phyloP scores from a whole-genome alignment of 2,329 filamentous ascomycete species.

The Chalara sp. region DNA sequence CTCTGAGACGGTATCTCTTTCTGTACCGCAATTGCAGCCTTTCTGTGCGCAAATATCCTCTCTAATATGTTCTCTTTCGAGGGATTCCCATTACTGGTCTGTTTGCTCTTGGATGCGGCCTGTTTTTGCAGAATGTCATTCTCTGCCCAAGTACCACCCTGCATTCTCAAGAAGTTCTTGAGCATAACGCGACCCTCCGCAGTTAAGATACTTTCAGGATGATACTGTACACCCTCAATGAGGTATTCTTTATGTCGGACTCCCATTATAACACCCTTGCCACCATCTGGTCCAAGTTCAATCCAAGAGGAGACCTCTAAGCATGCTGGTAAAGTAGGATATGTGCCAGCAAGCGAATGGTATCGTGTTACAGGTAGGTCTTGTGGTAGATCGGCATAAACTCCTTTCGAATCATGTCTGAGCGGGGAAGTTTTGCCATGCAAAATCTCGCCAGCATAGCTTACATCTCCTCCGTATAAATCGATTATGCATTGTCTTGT shows the following conservation, averaged over 20 bases:
- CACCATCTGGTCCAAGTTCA: constrained; percentile 63
- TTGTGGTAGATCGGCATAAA: constrained; percentile 76
- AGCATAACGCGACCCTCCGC: constrained; percentile 85
- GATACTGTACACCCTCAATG: constrained; percentile 96
- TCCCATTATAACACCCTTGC: constrained; percentile 89
- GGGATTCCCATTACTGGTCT: constrained; percentile 17
- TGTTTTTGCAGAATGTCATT: constrained; percentile 53
- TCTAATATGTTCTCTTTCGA: constrained; percentile 84
- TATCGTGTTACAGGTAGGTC: constrained; percentile 87
- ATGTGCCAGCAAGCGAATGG: constrained; percentile 90
- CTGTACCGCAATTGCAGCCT: constrained; percentile 68
- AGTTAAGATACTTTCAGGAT: constrained; percentile 94
- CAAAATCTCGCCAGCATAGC: constrained; percentile 89
- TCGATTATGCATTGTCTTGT: constrained; percentile 88
- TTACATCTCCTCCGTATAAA: constrained; percentile 84
- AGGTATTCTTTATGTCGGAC: constrained; percentile 87
- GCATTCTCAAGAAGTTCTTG: constrained; percentile 82
- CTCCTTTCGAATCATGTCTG: constrained; percentile 84
- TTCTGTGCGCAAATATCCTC: constrained; percentile 80
- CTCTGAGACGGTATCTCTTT: constrained; percentile 81
- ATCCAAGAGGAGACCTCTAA: constrained; percentile 92
- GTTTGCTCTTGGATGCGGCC: constrained; percentile 23
- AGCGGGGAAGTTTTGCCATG: constrained; percentile 95
- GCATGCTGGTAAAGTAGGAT: constrained; percentile 75
- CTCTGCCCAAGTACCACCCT: constrained; percentile 85